These are phyloP conservation scores for Ophiocordyceps sinensis DNA, from an alignment of 2,329 filamentous ascomycete genomes.

Conservation along the genomic window DNA sequence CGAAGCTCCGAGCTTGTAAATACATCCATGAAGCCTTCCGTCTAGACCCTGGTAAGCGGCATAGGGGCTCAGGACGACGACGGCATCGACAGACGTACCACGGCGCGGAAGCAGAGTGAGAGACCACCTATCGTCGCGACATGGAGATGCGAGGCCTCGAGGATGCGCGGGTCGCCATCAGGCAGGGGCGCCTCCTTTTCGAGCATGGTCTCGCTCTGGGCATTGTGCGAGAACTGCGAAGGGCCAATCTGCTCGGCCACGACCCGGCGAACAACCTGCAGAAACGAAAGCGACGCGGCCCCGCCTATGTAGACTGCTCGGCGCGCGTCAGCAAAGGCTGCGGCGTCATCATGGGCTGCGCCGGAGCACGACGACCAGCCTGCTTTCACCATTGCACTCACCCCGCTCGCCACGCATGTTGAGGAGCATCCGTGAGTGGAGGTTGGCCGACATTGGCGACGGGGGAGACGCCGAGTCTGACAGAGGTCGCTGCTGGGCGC, in stretches of 20 bases:
- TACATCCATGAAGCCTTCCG: conserved; percentile 18
- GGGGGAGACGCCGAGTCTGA: background rate
- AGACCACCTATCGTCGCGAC: conserved; percentile 5
- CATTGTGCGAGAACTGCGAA: conserved; percentile 36
- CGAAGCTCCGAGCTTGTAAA: conserved; percentile 16
- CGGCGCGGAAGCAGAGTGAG: conserved; percentile 7
- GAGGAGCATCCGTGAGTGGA: conserved; percentile 28
- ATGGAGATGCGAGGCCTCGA: conserved; percentile 4
- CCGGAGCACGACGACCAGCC: too few species aligned
- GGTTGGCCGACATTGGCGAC: conserved; percentile 5
- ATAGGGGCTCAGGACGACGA: too few species aligned
- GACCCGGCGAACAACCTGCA: conserved; percentile 35
- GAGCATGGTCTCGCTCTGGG: conserved; percentile 36
- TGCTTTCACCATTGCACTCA: too few species aligned
- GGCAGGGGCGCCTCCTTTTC: conserved; percentile 23
- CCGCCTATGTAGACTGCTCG: conserved; percentile 30
- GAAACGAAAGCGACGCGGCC: conserved; percentile 38
- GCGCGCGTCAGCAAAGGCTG: conserved; percentile 1
- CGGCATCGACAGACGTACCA: conserved; percentile 3
- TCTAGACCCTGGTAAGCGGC: conserved; percentile 8
- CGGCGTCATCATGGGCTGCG: too few species aligned
- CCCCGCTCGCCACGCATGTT: conserved; percentile 37
- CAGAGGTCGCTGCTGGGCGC: background rate
- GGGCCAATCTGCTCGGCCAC: conserved; percentile 36
- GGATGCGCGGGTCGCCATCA: conserved; percentile 1